Conservation (phyloP, 2,329 filamentous ascomycete species). For the Diaporthe ampelina region DNA sequence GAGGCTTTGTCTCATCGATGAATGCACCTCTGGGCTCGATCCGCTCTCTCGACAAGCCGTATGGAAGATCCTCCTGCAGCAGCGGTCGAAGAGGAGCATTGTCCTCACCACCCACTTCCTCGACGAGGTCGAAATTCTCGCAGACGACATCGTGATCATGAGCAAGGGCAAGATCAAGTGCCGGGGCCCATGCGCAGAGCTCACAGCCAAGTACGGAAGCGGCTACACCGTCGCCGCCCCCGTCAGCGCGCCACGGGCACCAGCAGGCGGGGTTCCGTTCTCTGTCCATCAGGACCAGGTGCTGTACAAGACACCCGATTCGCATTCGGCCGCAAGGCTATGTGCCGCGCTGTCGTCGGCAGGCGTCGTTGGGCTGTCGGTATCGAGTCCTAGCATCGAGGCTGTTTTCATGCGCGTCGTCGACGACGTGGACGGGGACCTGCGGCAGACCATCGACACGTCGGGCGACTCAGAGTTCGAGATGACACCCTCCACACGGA, state of each 20-base stretch:
- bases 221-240: background rate
- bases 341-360: background rate
- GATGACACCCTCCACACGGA: background rate
- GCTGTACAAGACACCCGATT: background rate
- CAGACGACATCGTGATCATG: background rate
- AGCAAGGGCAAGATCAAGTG: conserved; percentile 10
- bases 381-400: conserved; percentile 5
- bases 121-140: background rate
- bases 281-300: background rate
- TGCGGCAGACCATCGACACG: background rate
- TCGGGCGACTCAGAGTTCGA: background rate
- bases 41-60: conserved; percentile 4
- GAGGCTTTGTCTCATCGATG: conserved; percentile 6
- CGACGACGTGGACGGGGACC: conserved; percentile 6
- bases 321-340: background rate
- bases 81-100: background rate
- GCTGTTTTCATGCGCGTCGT: conserved; percentile 4
- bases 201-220: background rate
- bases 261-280: background rate
- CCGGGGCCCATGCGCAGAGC: background rate
- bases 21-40: conserved; percentile 4
- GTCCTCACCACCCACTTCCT: background rate
- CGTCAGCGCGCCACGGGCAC: background rate
- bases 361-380: background rate
- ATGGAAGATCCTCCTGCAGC: background rate